Evolutionary conservation across 768 basidiomycete genomes (phyloP), one percentile per base, ranked within the genome.

Genomic region (Antrodiella citrinella): DNA sequence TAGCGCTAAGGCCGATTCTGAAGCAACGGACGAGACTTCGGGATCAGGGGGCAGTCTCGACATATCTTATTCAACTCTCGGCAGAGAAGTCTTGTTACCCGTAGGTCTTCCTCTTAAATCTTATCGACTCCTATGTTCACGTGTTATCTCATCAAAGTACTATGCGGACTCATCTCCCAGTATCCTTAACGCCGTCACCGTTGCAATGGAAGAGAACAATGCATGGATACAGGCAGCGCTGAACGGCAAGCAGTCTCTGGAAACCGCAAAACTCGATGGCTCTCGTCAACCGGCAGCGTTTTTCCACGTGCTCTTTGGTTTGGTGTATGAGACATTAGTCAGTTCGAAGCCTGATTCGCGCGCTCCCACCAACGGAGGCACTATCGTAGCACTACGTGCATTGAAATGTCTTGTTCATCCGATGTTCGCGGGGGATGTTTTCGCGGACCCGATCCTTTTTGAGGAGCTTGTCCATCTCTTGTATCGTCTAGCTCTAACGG

Each of bases 251-350:
- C 82, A 84, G 57, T 54, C 51, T 5, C 57, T 20, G 57, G 64
- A 66, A 0, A 52, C 62, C 2, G 54, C 61, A 1, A 64, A 60
- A 4, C 58, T 59, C 4, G 25, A 48, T 20, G 51, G 47, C 11
- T 60, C 68, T 5, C 69, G 74, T 12, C 87, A 91, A 51, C 88
- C 91, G 2, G 75, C 84, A 0, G 74, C 81, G 10, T 82, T 90
- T 67, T 99, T 97, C 69, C 92, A 84, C 67, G 77, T 90, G 10
- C 62, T 96, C 3, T 97, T 95, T 62, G 94, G 95, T 10, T 77
- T 98, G n/a, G 83, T 95, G 0, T 99, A 87, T 57, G 95, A 98
- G 62, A 83, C 89, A 0, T 69, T 97, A 4, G 79, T 80, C 0
- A 73, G 77, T 0, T 77, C 86, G 2, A 79, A 84, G 1, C 67